Conservation (phyloP, 257 asterid genomes). For the Solanum ossicruentum region DNA sequence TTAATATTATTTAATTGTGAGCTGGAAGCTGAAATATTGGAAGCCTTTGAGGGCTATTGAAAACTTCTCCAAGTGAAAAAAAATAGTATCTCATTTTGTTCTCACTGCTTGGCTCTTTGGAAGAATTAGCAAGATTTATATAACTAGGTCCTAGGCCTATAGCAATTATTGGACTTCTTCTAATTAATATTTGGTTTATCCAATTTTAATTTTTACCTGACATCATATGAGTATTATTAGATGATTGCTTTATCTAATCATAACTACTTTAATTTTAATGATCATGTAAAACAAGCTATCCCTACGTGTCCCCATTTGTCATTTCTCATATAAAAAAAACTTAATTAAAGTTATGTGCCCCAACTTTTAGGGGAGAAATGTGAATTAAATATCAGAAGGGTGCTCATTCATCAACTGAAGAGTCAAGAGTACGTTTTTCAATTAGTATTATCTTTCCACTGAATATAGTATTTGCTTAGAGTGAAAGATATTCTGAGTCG, state of each 20-base stretch:
- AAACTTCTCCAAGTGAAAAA: neutral
- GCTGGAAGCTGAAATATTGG: neutral
- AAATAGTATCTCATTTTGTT: neutral
- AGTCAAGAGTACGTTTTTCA: neutral
- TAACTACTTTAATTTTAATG: neutral
- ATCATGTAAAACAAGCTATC: constrained; percentile 5
- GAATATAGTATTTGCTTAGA: neutral
- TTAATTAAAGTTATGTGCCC: neutral
- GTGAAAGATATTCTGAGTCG: too few relatives aligned
- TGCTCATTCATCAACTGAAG: neutral
- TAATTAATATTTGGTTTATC: neutral
- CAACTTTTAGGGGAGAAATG: neutral
- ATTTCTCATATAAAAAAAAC: neutral
- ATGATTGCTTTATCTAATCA: neutral
- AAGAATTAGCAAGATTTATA: neutral
- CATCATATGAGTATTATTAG: neutral
- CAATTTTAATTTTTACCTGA: neutral
- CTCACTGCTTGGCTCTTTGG: neutral
- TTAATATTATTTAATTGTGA: neutral
- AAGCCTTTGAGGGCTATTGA: constrained; percentile 5
- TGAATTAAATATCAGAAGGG: neutral
- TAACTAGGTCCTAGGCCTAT: neutral
- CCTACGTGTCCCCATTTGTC: neutral
- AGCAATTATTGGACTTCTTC: neutral
- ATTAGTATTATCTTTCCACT: neutral